phyloP scores from a whole-genome alignment of 1,284 basidiomycete species.

The Melampsora larici-populina region DNA sequence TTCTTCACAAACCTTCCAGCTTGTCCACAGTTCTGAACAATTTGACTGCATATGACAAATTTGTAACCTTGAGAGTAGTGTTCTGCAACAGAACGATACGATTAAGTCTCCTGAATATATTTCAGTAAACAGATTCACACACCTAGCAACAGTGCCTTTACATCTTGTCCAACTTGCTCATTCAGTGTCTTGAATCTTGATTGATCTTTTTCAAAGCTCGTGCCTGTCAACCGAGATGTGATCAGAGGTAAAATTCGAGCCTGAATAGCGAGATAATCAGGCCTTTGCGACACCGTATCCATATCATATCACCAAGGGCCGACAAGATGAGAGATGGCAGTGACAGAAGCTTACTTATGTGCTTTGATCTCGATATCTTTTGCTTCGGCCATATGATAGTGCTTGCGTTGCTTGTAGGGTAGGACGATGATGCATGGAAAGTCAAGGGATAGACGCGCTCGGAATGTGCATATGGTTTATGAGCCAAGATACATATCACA shows the following conservation, averaged over 20 bases:
- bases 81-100: conserved; percentile 1
- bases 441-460: too few relatives aligned
- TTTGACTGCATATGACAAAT: conserved; percentile 26
- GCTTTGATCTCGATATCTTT: too few relatives aligned
- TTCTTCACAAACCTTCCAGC: conserved; percentile 19
- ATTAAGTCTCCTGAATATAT: background rate
- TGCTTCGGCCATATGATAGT: too few relatives aligned
- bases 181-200: background rate
- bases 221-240: conserved; percentile 2
- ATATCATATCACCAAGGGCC: background rate
- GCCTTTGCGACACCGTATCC: background rate
- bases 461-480: too few relatives aligned
- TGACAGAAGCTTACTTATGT: too few relatives aligned
- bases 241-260: background rate
- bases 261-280: background rate
- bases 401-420: too few relatives aligned
- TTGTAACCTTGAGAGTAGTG: conserved; percentile 23
- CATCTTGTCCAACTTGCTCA: background rate
- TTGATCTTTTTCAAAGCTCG: background rate
- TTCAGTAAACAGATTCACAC: background rate
- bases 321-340: background rate
- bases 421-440: too few relatives aligned
- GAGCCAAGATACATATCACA: too few relatives aligned
- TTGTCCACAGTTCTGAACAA: conserved; percentile 34
- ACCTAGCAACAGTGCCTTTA: background rate